A percentile compares a stretch with the other conserved stretches of the same genome.
Conservation (phyloP, 2,329 filamentous ascomycete species). For the Rhynchosporium agropyri region DNA sequence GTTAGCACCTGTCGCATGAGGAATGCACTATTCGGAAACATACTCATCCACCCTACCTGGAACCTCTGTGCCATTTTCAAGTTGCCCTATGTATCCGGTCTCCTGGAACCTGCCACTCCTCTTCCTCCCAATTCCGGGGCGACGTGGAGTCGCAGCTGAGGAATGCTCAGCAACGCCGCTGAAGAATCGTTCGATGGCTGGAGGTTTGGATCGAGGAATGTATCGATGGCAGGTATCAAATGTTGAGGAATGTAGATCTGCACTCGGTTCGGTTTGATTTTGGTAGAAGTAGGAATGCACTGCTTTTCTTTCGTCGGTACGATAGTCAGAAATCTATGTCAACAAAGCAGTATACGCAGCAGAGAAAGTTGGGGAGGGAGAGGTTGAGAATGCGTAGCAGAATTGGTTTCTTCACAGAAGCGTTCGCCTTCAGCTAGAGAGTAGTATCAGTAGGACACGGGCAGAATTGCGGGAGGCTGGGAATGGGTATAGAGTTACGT, state of each 20-base stretch:
- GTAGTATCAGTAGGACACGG: constrained; percentile 5
- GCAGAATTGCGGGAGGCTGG: constrained; percentile 11
- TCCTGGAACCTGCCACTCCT: constrained; percentile 39
- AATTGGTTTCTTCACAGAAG: constrained; percentile 17
- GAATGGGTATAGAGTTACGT: constrained; percentile 8
- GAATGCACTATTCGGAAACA: constrained; percentile 28
- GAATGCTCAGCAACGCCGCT: constrained; percentile 40
- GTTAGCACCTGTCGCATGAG: constrained; percentile 19
- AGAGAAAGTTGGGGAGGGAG: not conserved
- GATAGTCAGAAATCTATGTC: constrained; percentile 16
- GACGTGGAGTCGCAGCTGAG: constrained; percentile 42
- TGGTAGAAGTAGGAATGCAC: not conserved
- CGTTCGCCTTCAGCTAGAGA: constrained; percentile 11
- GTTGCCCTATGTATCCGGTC: constrained; percentile 17
- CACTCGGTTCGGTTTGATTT: not conserved
- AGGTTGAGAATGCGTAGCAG: constrained; percentile 15
- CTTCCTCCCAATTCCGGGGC: constrained; percentile 40
- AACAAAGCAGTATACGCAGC: constrained; percentile 14
- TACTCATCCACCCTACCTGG: constrained; percentile 41
- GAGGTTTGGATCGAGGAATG: constrained; percentile 31
- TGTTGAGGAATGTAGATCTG: constrained; percentile 14
- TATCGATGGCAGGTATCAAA: constrained; percentile 8
- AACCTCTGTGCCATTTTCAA: constrained; percentile 39
- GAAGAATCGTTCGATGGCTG: constrained; percentile 10
- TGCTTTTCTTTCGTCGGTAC: constrained; percentile 9